Conservation (phyloP, 2,329 filamentous ascomycete species). For the Pseudogymnoascus sp. region DNA sequence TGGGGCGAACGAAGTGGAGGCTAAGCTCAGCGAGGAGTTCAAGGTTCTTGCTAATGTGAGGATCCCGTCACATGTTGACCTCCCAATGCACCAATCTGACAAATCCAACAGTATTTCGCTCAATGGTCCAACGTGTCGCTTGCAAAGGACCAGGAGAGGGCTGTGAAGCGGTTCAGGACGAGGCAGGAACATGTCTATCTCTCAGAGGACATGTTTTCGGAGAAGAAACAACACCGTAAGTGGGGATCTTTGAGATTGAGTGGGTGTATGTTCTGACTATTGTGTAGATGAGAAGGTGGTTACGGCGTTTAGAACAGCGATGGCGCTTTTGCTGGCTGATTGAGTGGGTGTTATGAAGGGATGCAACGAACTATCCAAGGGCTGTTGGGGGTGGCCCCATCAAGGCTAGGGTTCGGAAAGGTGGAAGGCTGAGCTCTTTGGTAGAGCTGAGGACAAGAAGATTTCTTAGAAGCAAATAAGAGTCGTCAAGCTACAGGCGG, state of each 20-base stretch:
- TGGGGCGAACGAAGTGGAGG: constrained; percentile 55
- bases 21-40: constrained; percentile 58
- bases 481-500: not conserved
- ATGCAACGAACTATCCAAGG: not conserved
- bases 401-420: not conserved
- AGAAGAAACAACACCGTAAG: constrained; percentile 76
- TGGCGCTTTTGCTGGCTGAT: constrained; percentile 39
- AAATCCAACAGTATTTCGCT: constrained; percentile 57
- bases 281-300: constrained; percentile 47
- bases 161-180: constrained; percentile 77
- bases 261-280: constrained; percentile 16
- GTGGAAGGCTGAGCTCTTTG: not conserved
- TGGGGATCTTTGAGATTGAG: constrained; percentile 12
- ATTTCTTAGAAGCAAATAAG: not conserved
- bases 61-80: constrained; percentile 9
- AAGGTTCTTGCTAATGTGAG: constrained; percentile 55
- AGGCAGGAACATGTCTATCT: constrained; percentile 67
- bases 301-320: constrained; percentile 52
- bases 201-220: constrained; percentile 60
- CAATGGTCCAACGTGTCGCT: constrained; percentile 69
- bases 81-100: constrained; percentile 13
- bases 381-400: not conserved
- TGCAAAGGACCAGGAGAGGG: constrained; percentile 65
- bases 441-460: not conserved
- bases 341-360: not conserved